phyloP scores from a whole-genome alignment of 1,139 yeast genomes.

The Candida sp. region DNA sequence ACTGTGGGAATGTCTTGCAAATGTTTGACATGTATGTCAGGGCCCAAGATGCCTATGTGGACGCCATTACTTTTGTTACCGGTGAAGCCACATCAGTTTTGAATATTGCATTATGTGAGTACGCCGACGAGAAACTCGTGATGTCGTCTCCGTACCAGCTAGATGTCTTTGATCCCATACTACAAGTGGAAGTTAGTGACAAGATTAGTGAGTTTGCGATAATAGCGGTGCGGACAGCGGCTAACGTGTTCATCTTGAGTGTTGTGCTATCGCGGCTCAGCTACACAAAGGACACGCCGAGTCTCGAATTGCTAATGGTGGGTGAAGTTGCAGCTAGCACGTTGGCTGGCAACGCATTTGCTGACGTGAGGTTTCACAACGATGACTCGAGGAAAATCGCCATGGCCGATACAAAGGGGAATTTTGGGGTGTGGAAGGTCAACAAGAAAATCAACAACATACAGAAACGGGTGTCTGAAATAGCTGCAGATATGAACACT shows the following conservation, averaged over 20 bases:
- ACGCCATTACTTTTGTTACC: slow-evolving; percentile 36
- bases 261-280: not conserved
- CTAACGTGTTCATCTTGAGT: slow-evolving; percentile 27
- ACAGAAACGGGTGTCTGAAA: not conserved
- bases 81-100: slow-evolving; percentile 35
- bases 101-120: slow-evolving; percentile 24
- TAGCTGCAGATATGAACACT: slow-evolving; percentile 22
- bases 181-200: slow-evolving; percentile 37
- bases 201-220: slow-evolving; percentile 19
- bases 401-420: slow-evolving; percentile 56
- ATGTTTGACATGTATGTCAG: slow-evolving; percentile 21
- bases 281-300: slow-evolving; percentile 2
- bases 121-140: slow-evolving; percentile 13
- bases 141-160: slow-evolving; percentile 25
- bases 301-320: slow-evolving; percentile 21
- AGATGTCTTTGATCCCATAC: slow-evolving; percentile 37
- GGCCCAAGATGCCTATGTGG: slow-evolving; percentile 12
- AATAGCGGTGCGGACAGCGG: slow-evolving; percentile 30
- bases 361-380: slow-evolving; percentile 51
- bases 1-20: slow-evolving; percentile 26
- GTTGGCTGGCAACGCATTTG: slow-evolving; percentile 37
- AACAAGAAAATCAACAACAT: slow-evolving; percentile 9
- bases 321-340: slow-evolving; percentile 24
- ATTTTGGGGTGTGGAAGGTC: slow-evolving; percentile 47
- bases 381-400: slow-evolving; percentile 41